Evolutionary conservation across 495 filamentous ascomycete species (phyloP), one percentile per base, ranked within the genome.

Genomic region (Neurospora tetraspora): DNA sequence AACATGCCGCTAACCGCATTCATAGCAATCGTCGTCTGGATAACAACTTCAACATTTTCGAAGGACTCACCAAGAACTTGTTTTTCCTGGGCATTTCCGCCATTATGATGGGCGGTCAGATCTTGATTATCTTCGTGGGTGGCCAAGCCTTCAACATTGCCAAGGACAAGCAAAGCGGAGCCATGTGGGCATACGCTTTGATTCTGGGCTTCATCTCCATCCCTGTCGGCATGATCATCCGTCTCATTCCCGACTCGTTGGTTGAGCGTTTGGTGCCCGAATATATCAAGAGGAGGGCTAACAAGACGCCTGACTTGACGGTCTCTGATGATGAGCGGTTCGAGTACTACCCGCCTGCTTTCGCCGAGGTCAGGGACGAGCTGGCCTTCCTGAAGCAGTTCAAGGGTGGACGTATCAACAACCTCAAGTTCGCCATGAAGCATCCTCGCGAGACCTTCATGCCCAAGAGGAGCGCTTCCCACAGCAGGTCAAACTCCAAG

Each of bases 21-120:
- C 6, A 36, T 69, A 89, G 88, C 85, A 95, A 94, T 81, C 92
- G 93, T 68, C 92, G 93, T 31, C 84, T 97, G 27, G 93, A 97
- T 80, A 97, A 97, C 82, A 86, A 91, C 20, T 89, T 95, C 84
- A 97, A 97, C 82, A 94, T 97, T 65, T 93, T 96, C 77, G 92
- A 94, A 80, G 92, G 92, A 69, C 86, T 96, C 72, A 83, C 84
- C 74, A 84, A 86, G 68, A 97, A 97, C 80, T 90, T 86, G 80
- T 94, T 92, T 84, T 96, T 96, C 83, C 82, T 96, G 7, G 88
- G 81, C n/a, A 94, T 97, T 82, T 94, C 92, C 82, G 76, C 85
- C 68, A 83, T 94, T 77, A 95, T 96, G 88, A 85, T 92, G 72
- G 93, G 86, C 36, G 90, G 90, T 39, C 93, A 97, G 76, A 81